Percentiles rank a stretch among this genome's conserved stretches.
phyloP scores from a whole-genome alignment of 257 asterid genomes.

The Nicotiana knightiana region DNA sequence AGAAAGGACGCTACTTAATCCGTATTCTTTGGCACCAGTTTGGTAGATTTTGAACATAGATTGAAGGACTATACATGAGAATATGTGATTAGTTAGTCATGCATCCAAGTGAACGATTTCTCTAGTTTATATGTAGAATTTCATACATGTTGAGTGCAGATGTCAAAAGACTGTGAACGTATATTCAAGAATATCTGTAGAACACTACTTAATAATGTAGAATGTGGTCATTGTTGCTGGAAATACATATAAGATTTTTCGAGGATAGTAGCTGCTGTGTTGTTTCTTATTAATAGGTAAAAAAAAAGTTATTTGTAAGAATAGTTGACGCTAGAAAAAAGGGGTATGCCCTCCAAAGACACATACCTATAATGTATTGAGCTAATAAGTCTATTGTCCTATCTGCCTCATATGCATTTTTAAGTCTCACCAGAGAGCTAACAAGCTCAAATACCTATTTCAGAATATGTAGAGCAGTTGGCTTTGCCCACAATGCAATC shows the following conservation, averaged over 20 bases:
- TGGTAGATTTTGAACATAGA: neutral
- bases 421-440: neutral
- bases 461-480: neutral
- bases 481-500: neutral
- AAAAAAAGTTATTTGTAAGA: too few species aligned
- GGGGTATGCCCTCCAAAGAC: neutral
- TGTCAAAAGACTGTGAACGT: neutral
- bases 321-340: neutral
- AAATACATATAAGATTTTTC: neutral
- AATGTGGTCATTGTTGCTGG: neutral
- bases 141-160: neutral
- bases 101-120: neutral
- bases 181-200: neutral
- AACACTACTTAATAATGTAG: neutral
- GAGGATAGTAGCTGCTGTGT: neutral
- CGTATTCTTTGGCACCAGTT: neutral
- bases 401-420: neutral
- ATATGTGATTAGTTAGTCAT: neutral
- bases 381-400: neutral
- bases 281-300: too few species aligned
- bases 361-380: neutral
- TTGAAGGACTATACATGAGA: neutral
- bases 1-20: neutral
- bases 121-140: neutral
- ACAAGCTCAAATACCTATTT: neutral